Base-by-base conservation (phyloP, 192 early-diverging fungal species). In the Dissophora ornata region DNA sequence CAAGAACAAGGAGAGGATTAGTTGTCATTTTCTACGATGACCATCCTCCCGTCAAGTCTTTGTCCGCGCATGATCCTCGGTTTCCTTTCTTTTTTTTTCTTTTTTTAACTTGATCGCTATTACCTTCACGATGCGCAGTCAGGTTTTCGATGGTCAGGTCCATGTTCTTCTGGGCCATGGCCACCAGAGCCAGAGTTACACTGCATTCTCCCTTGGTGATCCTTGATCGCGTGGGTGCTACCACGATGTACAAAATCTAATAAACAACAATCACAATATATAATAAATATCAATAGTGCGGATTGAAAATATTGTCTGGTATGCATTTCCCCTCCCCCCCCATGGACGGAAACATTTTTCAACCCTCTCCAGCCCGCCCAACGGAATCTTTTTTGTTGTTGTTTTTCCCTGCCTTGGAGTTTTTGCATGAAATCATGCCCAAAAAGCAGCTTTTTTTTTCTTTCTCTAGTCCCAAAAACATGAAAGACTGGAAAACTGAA, bases 141-240 rank as follows among this genome's bases (percentile, higher is more conserved):
- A 94, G 59, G 49, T 80, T 88, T 29, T 89, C 87, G 38, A 92
- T 80, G 7, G 92, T 85, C n/a, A 90, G 75, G 36, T 88, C 82
- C 88, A 94, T 90, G 81, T 94, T 89, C 74, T 94, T 92, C 67
- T 94, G 92, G 4, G 91, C 90, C 63, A 91, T 78, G 10, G 87
- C 92, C 5, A 86, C 70, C 50, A 94, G 81, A 9, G 91, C 91
- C 41, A 94, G 70, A 6, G 89, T 88, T 52, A 89, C 79, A 47
- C 90, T 90, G 71, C 91, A 92, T 77, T 92, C 92, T 64, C 84
- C 87, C 62, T 78, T 83, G 9, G 81, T 83, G 28, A 86, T 69
- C 56, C 80, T 75, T 15, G 81, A 80, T 38, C 80, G 79, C 36
- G 78, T 83, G 12, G 81, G 71, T 36, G 84, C 69, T 10, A 80